Percentiles rank a stretch among this genome's conserved stretches.
phyloP scores from a whole-genome alignment of 192 early-diverging fungal genomes.

The Spizellomyces sp. region DNA sequence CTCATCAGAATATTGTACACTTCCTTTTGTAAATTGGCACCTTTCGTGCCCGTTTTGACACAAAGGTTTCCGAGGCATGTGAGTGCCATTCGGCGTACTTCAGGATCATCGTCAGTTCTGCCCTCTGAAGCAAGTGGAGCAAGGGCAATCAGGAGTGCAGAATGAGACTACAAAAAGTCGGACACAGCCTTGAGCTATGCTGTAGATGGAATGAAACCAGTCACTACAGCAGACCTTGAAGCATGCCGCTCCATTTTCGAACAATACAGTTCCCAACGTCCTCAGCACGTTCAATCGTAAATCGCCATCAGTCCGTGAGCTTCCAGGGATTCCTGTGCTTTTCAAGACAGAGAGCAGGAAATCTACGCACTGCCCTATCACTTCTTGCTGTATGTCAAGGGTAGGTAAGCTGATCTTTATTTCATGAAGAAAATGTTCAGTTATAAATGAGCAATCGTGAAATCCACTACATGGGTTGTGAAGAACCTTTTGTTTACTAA shows the following conservation, averaged over 20 bases:
- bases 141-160: not conserved
- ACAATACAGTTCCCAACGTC: constrained; percentile 23
- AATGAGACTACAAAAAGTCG: constrained; percentile 1
- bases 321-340: not conserved
- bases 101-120: not conserved
- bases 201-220: not conserved
- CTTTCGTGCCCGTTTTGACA: constrained; percentile 58
- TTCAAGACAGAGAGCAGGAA: not conserved
- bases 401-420: not conserved
- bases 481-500: constrained; percentile 34
- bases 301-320: not conserved
- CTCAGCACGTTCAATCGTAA: constrained; percentile 1
- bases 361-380: constrained; percentile 16
- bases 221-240: not conserved
- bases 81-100: constrained; percentile 53
- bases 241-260: constrained; percentile 26
- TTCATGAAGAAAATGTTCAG: not conserved
- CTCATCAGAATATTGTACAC: constrained; percentile 55
- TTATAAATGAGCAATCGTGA: not conserved
- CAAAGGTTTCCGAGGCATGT: constrained; percentile 70
- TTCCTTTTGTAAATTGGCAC: constrained; percentile 43
- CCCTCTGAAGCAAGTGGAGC: not conserved
- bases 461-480: not conserved
- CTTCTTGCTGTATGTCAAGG: not conserved
- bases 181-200: not conserved